Conservation (phyloP, 2,329 filamentous ascomycete species). For the Penicillium sclerotiorum region DNA sequence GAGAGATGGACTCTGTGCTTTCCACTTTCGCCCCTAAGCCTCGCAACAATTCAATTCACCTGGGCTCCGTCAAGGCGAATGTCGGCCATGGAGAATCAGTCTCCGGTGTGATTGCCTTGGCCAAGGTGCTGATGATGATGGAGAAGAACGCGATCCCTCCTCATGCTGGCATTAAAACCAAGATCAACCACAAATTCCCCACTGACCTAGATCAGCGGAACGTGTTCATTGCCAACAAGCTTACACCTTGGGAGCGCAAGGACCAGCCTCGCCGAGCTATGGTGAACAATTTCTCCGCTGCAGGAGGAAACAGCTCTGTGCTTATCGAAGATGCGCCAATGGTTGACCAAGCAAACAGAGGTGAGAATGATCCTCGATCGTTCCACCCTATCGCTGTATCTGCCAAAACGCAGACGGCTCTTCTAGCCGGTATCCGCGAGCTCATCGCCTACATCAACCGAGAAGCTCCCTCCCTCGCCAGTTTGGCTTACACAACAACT, state of each 20-base stretch:
- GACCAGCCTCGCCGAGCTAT: not conserved
- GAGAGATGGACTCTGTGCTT: constrained; percentile 41
- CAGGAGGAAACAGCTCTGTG: not conserved
- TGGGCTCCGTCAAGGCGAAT: constrained; percentile 40
- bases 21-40: constrained; percentile 7
- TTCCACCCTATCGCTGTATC: constrained; percentile 54
- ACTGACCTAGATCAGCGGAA: constrained; percentile 29
- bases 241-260: not conserved
- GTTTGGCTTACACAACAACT: constrained; percentile 65
- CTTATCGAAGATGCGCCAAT: not conserved
- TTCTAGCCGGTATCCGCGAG: not conserved
- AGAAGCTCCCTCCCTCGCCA: constrained; percentile 24
- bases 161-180: constrained; percentile 66
- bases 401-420: constrained; percentile 53
- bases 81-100: constrained; percentile 49
- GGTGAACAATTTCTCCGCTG: constrained; percentile 63
- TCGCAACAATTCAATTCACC: constrained; percentile 18
- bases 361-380: not conserved
- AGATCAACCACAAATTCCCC: constrained; percentile 37
- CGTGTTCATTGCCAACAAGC: constrained; percentile 32
- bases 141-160: constrained; percentile 65
- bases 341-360: not conserved
- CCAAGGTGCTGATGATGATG: constrained; percentile 68
- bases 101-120: constrained; percentile 45
- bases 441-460: not conserved